Evolutionary conservation across 306 rosid genomes (phyloP), one percentile per base, ranked within the genome.

Genomic region (Ziziphus jujuba): DNA sequence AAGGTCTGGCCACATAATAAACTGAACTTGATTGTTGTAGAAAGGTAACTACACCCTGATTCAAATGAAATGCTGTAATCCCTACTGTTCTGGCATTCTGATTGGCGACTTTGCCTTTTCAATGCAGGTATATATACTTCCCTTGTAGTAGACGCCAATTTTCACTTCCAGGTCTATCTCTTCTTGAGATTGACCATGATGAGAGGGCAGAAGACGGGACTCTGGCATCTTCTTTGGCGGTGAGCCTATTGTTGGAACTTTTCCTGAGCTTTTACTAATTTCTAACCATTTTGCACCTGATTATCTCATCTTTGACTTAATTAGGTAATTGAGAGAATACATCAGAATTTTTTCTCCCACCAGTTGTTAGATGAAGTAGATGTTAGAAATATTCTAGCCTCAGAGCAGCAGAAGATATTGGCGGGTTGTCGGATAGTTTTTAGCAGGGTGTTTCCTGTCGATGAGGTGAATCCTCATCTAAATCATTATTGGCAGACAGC

Each of bases 1-100:
- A 85, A 93, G 91, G 99, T 95, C 67, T 95, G 99, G 99, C 99
- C 97, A 1, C 99, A 95, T 85, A 87, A 95, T 82, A 95, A 90
- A 84, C 73, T 88, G 79, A 95, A 95, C 90, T 78, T 95, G 87
- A 95, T 95, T 61, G 95, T 87, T 76, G 99, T 95, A 71, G 99
- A 95, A 81, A 89, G 99, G 99, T 86, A 65, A 69, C 81, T 57
- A 28, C 63, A 60, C 67, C 72, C 60, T 40, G 47, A 50, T 35
- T 67, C 24, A 66, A 54, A 72, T 36, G 65, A 60, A 61, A 28
- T 21, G 31, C 43, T 45, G 22, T 24, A 3, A 31, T 59, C 59
- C 74, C 15, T 13, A 16, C 33, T 24, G 59, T 15, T 72, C 59
- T 72, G 31, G 56, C 76, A 55, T 49, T 34, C 71, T 61, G 45